Evolutionary conservation across 2,329 filamentous ascomycete species (phyloP).

Genomic region (Penicillium sp.): DNA sequence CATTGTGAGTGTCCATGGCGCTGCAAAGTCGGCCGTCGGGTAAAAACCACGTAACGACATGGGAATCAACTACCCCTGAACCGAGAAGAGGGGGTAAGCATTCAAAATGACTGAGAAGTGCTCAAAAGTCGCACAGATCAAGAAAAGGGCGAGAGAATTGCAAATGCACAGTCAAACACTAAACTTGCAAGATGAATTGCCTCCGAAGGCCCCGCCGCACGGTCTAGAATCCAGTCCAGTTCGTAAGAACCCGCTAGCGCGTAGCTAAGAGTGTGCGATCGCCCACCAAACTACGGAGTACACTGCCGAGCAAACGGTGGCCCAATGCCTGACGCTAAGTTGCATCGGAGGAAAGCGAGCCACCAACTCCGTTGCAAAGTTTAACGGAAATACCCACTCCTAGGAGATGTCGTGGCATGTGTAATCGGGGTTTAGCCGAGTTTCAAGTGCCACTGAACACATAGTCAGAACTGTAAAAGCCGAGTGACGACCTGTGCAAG

Average conservation of each 20-base stretch:
- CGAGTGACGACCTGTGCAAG: neutral
- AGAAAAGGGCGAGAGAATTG: neutral
- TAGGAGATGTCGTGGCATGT: neutral
- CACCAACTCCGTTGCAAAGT: constrained; percentile 1
- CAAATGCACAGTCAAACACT: neutral
- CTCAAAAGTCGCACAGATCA: neutral
- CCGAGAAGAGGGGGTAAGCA: neutral
- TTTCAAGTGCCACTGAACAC: neutral
- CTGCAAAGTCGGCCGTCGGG: constrained; percentile 1
- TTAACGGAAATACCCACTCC: constrained; percentile 1
- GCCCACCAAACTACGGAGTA: constrained; percentile 3
- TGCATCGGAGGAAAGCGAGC: neutral
- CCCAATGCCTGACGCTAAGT: constrained; percentile 3
- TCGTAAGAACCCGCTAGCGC: constrained; percentile 8
- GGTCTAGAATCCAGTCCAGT: constrained; percentile 9
- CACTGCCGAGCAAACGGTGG: constrained; percentile 5
- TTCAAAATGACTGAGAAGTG: neutral
- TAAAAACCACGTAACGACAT: constrained; percentile 2
- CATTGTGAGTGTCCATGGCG: constrained; percentile 3
- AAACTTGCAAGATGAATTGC: neutral
- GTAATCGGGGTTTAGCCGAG: neutral
- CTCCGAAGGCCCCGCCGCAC: neutral
- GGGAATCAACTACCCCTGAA: neutral
- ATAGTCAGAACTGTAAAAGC: too few species aligned
- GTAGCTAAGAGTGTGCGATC: neutral